Evolutionary conservation across 441 rosid species (phyloP).

Genomic region (Isatis lusitanica): DNA sequence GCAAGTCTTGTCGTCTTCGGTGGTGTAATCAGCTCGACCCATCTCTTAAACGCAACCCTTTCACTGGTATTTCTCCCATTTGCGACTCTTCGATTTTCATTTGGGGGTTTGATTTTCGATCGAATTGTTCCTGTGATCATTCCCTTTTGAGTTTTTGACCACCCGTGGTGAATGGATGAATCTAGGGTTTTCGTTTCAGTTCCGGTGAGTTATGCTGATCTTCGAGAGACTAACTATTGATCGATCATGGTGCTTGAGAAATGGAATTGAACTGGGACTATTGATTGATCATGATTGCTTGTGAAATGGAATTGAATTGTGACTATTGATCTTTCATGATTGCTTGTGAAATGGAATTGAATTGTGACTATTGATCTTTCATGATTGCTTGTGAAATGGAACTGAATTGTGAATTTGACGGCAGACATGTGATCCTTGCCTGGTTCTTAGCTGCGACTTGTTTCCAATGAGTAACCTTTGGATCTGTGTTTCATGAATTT

Average conservation of each 20-base stretch:
- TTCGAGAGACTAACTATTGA: not conserved
- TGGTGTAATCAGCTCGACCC: slow-evolving; percentile 98
- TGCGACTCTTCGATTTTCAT: not conserved
- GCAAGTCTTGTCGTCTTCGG: slow-evolving; percentile 86
- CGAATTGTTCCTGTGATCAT: slow-evolving; percentile 12
- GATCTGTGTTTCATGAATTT: not conserved
- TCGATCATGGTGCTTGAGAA: not conserved
- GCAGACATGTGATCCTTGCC: not conserved
- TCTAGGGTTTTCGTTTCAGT: slow-evolving; percentile 9
- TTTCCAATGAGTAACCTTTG: not conserved
- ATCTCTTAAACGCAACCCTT: slow-evolving; percentile 71
- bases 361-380: not conserved
- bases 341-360: not conserved
- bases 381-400: not conserved
- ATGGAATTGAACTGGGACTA: slow-evolving; percentile 6
- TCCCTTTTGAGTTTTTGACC: slow-evolving; percentile 1
- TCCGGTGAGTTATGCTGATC: not conserved
- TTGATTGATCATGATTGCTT: not conserved
- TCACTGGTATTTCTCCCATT: slow-evolving; percentile 44
- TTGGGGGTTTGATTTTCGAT: not conserved
- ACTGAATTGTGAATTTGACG: not conserved
- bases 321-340: not conserved
- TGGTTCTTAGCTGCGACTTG: not conserved
- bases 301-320: slow-evolving; percentile 12
- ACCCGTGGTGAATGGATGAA: not conserved